Percentiles rank a stretch among this genome's conserved stretches.
These are phyloP conservation scores for Rhododendron ferrugineum DNA, from an alignment of 148 eudicot species.

Conservation along the genomic window DNA sequence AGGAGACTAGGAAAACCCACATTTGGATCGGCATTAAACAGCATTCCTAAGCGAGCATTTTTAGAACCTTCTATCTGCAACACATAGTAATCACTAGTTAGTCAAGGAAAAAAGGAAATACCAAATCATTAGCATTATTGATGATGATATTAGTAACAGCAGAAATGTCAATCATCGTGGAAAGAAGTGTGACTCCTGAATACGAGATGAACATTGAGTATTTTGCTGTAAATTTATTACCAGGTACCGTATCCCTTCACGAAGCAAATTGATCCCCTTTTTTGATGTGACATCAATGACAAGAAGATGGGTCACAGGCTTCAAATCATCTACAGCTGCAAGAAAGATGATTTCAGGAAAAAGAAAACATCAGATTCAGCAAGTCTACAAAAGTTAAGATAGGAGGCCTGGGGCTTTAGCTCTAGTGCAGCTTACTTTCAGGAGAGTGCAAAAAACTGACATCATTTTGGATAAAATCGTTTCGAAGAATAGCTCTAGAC, in stretches of 20 bases:
- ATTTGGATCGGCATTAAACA: constrained; percentile 45
- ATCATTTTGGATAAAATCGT: constrained; percentile 63
- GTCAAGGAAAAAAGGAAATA: neutral
- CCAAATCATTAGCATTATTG: neutral
- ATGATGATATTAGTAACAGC: neutral
- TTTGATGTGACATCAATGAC: constrained; percentile 63
- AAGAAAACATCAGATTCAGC: constrained; percentile 13
- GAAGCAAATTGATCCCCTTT: constrained; percentile 72
- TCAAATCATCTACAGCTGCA: constrained; percentile 78
- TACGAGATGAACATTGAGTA: neutral
- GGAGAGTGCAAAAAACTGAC: constrained; percentile 76
- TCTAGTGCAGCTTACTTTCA: constrained; percentile 51
- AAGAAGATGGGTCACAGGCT: constrained; percentile 95
- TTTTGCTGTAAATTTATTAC: constrained; percentile 31
- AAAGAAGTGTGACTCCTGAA: constrained; percentile 1
- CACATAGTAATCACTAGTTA: neutral
- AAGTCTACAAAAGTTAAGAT: constrained; percentile 5
- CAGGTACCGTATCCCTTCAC: constrained; percentile 85
- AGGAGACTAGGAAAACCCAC: constrained; percentile 47
- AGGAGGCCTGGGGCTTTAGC: constrained; percentile 4
- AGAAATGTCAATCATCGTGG: constrained; percentile 1
- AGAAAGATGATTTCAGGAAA: constrained; percentile 12
- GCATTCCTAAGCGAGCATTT: constrained; percentile 77
- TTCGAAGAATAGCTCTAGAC: constrained; percentile 49
- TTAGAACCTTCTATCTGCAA: constrained; percentile 66